phyloP scores from a whole-genome alignment of 345 rosid species.

The Pistacia integerrima region DNA sequence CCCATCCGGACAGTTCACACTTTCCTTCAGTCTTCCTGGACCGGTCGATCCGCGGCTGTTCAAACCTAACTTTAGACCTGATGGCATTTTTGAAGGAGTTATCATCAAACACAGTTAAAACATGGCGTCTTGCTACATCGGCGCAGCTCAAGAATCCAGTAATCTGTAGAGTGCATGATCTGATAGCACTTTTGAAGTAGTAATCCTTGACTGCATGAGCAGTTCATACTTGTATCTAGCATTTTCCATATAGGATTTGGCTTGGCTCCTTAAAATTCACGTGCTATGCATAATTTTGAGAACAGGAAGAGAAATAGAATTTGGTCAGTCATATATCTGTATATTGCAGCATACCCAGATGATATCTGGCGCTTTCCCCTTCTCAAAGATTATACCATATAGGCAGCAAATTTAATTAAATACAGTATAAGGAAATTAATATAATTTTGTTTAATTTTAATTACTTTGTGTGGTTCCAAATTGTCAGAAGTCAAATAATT shows the following conservation, averaged over 20 bases:
- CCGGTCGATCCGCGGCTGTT: slow-evolving; percentile 74
- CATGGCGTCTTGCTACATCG: no score
- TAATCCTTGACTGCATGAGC: not conserved
- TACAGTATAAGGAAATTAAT: no score
- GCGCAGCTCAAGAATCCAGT: not conserved
- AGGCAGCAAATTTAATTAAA: no score
- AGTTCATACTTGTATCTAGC: not conserved
- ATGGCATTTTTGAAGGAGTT: slow-evolving; percentile 71
- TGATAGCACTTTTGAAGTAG: no score
- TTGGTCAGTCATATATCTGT: no score
- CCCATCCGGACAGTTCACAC: slow-evolving; percentile 55
- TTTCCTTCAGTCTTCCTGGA: slow-evolving; percentile 68
- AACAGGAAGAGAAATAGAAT: not conserved
- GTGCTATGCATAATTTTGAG: not conserved
- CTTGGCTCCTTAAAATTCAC: not conserved
- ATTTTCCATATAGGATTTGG: not conserved
- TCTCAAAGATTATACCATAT: no score
- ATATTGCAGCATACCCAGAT: no score
- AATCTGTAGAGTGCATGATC: not conserved
- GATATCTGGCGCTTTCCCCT: no score
- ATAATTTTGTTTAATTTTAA: no score
- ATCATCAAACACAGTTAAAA: slow-evolving; percentile 38
- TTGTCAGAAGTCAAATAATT: no score
- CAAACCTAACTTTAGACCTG: slow-evolving; percentile 56
- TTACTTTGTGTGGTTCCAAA: no score